These are phyloP conservation scores for Vaccinium myrtillus DNA, from an alignment of 148 eudicot genomes.

Conservation along the genomic window DNA sequence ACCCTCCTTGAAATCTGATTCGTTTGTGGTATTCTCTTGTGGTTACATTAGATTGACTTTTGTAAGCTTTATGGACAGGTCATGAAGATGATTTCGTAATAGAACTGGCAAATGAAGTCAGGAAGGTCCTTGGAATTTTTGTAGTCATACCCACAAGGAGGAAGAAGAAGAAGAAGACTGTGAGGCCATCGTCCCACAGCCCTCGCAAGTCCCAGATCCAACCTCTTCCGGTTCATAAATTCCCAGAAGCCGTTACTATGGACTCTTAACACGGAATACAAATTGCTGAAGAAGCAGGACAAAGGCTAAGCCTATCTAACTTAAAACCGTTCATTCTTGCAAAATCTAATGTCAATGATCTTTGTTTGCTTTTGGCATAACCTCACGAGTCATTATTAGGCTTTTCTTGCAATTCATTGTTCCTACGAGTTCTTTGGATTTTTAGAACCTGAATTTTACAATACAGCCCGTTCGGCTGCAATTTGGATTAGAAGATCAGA, in stretches of 20 bases:
- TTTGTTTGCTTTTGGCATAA: not conserved
- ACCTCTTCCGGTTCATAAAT: constrained; percentile 46
- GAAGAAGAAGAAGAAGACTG: constrained; percentile 24
- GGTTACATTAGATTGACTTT: not conserved
- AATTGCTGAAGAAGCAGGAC: not conserved
- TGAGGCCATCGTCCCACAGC: constrained; percentile 31
- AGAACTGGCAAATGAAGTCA: constrained; percentile 86
- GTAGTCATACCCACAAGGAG: constrained; percentile 26
- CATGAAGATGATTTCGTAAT: constrained; percentile 84
- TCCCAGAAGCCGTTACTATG: constrained; percentile 64
- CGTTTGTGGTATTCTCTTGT: not conserved
- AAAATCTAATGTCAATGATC: not conserved
- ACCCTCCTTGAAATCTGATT: not conserved
- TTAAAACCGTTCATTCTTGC: not conserved
- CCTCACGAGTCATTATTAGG: not conserved
- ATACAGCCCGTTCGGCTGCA: not conserved
- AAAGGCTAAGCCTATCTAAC: constrained; percentile 9
- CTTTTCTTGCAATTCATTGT: not conserved
- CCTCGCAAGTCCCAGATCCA: constrained; percentile 44
- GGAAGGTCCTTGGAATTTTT: constrained; percentile 57
- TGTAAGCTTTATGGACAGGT: constrained; percentile 36
- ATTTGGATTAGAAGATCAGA: not conserved
- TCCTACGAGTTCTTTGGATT: not conserved
- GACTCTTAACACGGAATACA: constrained; percentile 37
- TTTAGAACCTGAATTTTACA: not conserved